Base-by-base conservation (phyloP, 2,329 filamentous ascomycete species). In the Aureobasidium sp. region DNA sequence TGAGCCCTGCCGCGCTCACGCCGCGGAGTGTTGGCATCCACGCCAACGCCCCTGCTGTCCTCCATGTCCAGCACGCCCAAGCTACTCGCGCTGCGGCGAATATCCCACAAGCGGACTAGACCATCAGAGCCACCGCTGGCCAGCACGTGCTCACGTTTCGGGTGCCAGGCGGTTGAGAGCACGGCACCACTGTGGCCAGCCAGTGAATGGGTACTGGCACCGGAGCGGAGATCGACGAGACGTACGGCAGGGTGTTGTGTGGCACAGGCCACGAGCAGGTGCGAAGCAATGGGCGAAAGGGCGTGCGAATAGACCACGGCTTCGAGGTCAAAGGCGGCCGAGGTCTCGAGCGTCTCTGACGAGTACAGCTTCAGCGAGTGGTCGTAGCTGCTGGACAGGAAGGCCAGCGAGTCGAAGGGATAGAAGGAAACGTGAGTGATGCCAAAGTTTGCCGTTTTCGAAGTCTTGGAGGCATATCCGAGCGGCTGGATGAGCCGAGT, bases 71-170 rank as follows among this genome's bases (percentile, higher is more conserved):
- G 79, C 42, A 88, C 81, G 0, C 86, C 90, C 33, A 97, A 78
- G 21, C 87, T 84, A 7, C 86, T 86, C 21, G 87, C 87, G 31
- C 89, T 88, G 33, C 89, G 85, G 3, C 93, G 82, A 27, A 96
- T 83, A 70, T 97, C 93, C 86, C 93, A 97, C 37, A 96, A 78
- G 23, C 91, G 84, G 2, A 92, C 84, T 10, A 84, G 87, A 21
- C 92, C 92, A 69, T 97, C 92, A 0, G 86, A 83, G n/a, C 90
- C 88, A 0, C 89, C 90, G 54, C 89, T 93, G 10, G 88, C 89
- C 2, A 97, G 81, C 4, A 95, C 78, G 68, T 96, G 83, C 49
- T 92, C 89, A 50, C 87, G 79, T 5, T 83, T 82, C 0, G 92
- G 92, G 60, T 89, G 93, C 94, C 94, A 97, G 4, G 85, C 81